Conservation (phyloP, 768 basidiomycete species). For the Filobasidium wieringae region DNA sequence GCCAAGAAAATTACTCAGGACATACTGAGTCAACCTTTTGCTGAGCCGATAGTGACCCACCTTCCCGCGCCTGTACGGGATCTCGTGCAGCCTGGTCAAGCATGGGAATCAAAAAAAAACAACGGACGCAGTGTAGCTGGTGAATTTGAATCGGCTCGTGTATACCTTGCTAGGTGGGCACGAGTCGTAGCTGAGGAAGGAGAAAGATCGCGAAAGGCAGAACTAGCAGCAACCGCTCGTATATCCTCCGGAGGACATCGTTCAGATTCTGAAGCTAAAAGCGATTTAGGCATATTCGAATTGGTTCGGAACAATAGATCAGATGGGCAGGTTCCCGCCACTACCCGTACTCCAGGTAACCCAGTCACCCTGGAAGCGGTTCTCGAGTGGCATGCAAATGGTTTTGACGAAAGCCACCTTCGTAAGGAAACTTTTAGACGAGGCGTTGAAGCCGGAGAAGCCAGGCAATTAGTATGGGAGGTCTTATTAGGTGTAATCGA, state of each 20-base stretch:
- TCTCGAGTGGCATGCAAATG: slow-evolving; percentile 13
- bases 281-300: slow-evolving; percentile 76
- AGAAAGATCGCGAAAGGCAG: slow-evolving; percentile 69
- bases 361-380: slow-evolving; percentile 61
- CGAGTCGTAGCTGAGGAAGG: slow-evolving; percentile 90
- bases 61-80: slow-evolving; percentile 87
- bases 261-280: slow-evolving; percentile 30
- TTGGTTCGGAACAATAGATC: slow-evolving; percentile 8
- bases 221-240: slow-evolving; percentile 44
- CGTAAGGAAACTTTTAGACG: slow-evolving; percentile 37
- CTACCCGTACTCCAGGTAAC: slow-evolving; percentile 65
- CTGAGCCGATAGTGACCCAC: slow-evolving; percentile 90
- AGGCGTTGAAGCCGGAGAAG: slow-evolving; percentile 26
- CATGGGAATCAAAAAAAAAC: slow-evolving; percentile 43
- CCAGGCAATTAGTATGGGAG: slow-evolving; percentile 71
- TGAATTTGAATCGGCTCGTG: slow-evolving; percentile 89
- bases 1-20: slow-evolving; percentile 89
- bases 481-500: slow-evolving; percentile 71
- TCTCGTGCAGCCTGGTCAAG: slow-evolving; percentile 77
- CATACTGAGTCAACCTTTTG: slow-evolving; percentile 86
- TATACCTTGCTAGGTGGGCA: slow-evolving; percentile 95
- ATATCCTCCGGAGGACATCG: slow-evolving; percentile 51
- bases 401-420: slow-evolving; percentile 28
- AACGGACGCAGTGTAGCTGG: slow-evolving; percentile 47
- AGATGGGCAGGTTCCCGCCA: slow-evolving; percentile 48